These are phyloP conservation scores for Fusarium anthophilum DNA, from an alignment of 2,329 filamentous ascomycete genomes.

Conservation along the genomic window DNA sequence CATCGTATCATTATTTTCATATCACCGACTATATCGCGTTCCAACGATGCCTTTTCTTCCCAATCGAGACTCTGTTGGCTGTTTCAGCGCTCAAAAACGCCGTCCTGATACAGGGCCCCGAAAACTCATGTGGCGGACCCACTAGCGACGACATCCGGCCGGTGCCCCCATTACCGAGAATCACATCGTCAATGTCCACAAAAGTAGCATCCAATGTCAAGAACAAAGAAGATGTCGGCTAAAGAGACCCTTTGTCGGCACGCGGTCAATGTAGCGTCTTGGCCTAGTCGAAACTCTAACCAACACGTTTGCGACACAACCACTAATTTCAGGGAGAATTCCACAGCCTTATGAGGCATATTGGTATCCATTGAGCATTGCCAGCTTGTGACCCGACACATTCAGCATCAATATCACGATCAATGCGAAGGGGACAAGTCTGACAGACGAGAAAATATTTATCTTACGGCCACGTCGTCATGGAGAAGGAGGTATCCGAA, in stretches of 20 bases:
- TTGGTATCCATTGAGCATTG: constrained; percentile 1
- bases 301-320: not conserved
- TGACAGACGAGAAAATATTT: not conserved
- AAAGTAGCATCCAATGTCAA: constrained; percentile 9
- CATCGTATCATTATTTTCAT: too few species aligned
- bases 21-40: not conserved
- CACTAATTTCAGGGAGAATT: constrained; percentile 4
- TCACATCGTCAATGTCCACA: constrained; percentile 23
- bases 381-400: not conserved
- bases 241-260: not conserved
- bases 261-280: not conserved
- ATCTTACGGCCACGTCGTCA: constrained; percentile 35
- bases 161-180: constrained; percentile 42
- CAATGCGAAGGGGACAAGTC: not conserved
- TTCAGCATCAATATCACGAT: not conserved
- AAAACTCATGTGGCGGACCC: constrained; percentile 44
- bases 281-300: not conserved
- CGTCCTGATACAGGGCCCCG: constrained; percentile 37
- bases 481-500: constrained; percentile 28
- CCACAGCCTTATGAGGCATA: constrained; percentile 27
- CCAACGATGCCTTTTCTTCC: not conserved
- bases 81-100: constrained; percentile 28
- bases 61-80: constrained; percentile 15
- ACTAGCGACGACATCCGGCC: constrained; percentile 49
- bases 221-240: not conserved